Base-by-base conservation (phyloP, 1,284 basidiomycete species). In the Malassezia vespertilionis region DNA sequence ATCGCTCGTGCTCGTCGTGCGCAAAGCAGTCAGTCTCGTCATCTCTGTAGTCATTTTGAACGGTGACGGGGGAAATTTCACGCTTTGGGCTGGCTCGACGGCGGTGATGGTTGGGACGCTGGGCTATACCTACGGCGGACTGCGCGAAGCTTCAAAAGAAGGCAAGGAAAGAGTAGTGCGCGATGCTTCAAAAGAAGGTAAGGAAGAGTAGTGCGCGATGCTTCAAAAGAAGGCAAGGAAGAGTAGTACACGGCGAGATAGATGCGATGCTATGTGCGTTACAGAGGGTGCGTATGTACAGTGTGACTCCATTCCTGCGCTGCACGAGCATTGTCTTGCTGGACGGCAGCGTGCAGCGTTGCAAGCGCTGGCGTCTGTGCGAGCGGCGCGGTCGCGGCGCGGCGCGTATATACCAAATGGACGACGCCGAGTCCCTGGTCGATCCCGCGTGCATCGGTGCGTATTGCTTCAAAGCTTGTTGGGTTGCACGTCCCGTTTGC, bases 11-110 rank as follows among this genome's bases (percentile, higher is more conserved):
- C 76, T 93, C 40, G 87, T 86, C 31, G 80, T 95, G 17, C 79
- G 89, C 40, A 95, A 95, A 71, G 89, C 88, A 1, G 76, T 81
- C 14, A 89, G 85, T 45, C 75, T 93, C 14, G 74, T 83, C 12
- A 78, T 93, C 55, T 84, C 82, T 60, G 80, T 85, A 8, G 61
- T 80, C 47, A 62, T 77, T 14, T 71, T 76, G 40, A 57, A 40
- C 17, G 34, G 36, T 4, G 24, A 44, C 20, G 24, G 40, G 12
- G 46, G 52, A 14, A 57, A 47, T 42, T 40, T 45, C 4, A 46
- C 53, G 10, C 39, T 69, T 8, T 65, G 60, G 59, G 23, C 33
- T 2, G 65, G 65, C 1, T 60, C 59, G 28, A 74, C 65, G 14
- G 65, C 83, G 46, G 84, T 88, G 9, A 74, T 86, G 48, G 48